These are phyloP conservation scores for Rhizophagus sp. DNA, from an alignment of 192 early-diverging fungal genomes.

Conservation along the genomic window DNA sequence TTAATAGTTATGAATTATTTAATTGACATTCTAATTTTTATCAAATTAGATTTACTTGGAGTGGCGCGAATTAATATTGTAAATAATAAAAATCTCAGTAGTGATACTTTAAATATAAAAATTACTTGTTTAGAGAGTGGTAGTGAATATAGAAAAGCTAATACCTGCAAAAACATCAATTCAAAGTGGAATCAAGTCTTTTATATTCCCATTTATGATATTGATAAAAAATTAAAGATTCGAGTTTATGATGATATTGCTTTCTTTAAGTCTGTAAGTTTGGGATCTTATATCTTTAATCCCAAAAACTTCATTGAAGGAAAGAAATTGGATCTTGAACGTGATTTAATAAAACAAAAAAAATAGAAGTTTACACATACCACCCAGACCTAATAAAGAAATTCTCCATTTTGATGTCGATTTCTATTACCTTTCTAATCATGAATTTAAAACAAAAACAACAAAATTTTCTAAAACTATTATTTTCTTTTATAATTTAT, in stretches of 20 bases:
- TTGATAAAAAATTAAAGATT: constrained; percentile 63
- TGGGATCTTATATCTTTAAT: constrained; percentile 65
- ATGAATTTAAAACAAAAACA: background rate
- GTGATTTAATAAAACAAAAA: background rate
- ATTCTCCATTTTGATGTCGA: constrained; percentile 55
- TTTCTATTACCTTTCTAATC: constrained; percentile 51
- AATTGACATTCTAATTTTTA: no score
- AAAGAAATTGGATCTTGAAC: background rate
- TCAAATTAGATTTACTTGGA: constrained; percentile 37
- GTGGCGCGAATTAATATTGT: constrained; percentile 72
- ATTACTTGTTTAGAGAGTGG: constrained; percentile 52
- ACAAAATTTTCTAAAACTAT: background rate
- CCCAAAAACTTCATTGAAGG: constrained; percentile 53
- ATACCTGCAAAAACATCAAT: constrained; percentile 74
- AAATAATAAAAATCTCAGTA: constrained; percentile 67
- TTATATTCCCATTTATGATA: constrained; percentile 78
- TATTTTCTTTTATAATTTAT: background rate
- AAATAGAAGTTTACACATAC: no score
- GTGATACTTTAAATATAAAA: constrained; percentile 31
- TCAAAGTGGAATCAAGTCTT: constrained; percentile 91
- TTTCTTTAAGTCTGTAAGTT: constrained; percentile 67
- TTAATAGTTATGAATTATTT: background rate
- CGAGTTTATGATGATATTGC: constrained; percentile 83
- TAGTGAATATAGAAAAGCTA: constrained; percentile 64
- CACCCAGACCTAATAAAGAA: constrained; percentile 52